Evolutionary conservation across 164 flowering plant species (phyloP), one percentile per base, ranked within the genome.

Genomic region (Taxillus chinensis): DNA sequence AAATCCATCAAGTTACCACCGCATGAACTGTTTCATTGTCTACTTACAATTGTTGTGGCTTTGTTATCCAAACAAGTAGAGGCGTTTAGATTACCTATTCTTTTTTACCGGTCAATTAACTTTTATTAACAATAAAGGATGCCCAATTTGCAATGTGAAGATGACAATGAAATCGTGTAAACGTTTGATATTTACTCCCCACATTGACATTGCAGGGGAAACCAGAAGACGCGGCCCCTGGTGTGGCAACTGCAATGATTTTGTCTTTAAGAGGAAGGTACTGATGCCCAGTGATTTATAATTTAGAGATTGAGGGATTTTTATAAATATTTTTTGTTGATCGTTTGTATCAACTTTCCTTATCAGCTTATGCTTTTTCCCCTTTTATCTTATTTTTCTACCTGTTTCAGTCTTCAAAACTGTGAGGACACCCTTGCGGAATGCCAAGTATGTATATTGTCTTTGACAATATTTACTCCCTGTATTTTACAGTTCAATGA

Each of bases 181-280:
- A 48, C 9, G 12, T 11, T 48, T 7, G 12, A 7, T 48, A 48
- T 48, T 7, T 48, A 8, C 12, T 48, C 51, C 7, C 10, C 0
- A 27, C 27, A 27, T 48, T 48, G 13, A 40, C 38, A 7, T 46
- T 59, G 62, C 72, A 87, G 95, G 81, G 67, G 40, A 87, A 87
- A 64, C 70, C 75, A 12, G 96, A 89, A 73, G 99, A 84, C 76
- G 82, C 89, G 64, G 89, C 92, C 45, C 95, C 98, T 61, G 98
- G 98, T 60, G 96, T 72, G 5, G 87, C 96, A 52, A 92, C 98
- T 3, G 90, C 89, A 68, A 91, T 88, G 96, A 95, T 95, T 66
- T 80, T 95, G 71, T 76, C 89, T 55, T 96, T 95, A 57, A 96
- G 96, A 60, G 96, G 86, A 74, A 89, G 96, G 99, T 95, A 77